Evolutionary conservation across 1,139 yeast species (phyloP), one percentile per base, ranked within the genome.

Genomic region (Lizanozyma gosingica): DNA sequence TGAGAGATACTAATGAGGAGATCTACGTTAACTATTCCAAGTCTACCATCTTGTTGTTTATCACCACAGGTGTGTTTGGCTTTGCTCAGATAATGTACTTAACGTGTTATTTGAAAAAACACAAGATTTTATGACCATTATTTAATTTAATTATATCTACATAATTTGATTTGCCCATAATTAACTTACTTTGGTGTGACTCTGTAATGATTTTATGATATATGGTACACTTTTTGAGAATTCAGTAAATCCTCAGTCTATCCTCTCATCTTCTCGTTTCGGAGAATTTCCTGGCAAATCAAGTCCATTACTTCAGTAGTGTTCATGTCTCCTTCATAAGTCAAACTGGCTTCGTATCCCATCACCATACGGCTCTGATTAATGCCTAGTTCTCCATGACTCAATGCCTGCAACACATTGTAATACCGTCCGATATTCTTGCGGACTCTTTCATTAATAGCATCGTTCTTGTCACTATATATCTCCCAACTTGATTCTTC

Each of bases 401-500:
- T 84, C 47, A 92, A 67, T 0, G 95, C 94, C 50, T 77, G 76
- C 41, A 92, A 70, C 46, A 94, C 90, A 59, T 88, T 88, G 40
- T 82, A 76, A 58, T 94, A 92, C 44, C 97, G 71, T 8, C 94
- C 75, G 37, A 94, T 90, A 17, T 88, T 83, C 46, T 75, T 78
- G 49, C 94, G 73, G 6, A 79, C 71, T 16, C 76, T 67, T 15
- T 67, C 62, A 3, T 84, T 63, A 16, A 94, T 82, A 18, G 63
- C 55, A 3, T 59, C 62, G 56, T 94, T 94, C 45, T 76, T 74
- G 59, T 94, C 98, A 41, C 94, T 83, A 62, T 94, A 94, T 40
- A 94, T 92, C 54, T 90, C 95, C 90, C 94, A 81, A 2, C 96
- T 84, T 37, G 95, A 83, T 55, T 88, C 95, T 56, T 92, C 97